Evolutionary conservation across 2,329 filamentous ascomycete species (phyloP).

Genomic region (Penicillium sp.): DNA sequence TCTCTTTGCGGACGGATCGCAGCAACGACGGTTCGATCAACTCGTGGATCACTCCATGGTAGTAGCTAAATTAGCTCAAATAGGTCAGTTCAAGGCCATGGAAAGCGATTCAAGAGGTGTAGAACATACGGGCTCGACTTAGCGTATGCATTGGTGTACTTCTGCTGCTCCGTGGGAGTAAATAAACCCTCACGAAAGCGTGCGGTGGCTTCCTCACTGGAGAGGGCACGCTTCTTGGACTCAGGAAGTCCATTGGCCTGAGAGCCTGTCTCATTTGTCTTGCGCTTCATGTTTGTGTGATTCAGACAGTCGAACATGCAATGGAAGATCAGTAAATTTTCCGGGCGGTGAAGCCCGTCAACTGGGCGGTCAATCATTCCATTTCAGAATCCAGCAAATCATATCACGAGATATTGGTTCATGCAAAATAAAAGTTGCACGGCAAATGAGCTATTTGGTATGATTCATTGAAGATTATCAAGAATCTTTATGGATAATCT

Average conservation of each 20-base stretch:
- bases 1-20: constrained; percentile 82
- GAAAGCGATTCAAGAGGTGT: not conserved
- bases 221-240: constrained; percentile 42
- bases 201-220: constrained; percentile 37
- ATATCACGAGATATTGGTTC: no score
- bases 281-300: constrained; percentile 44
- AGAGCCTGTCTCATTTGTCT: constrained; percentile 35
- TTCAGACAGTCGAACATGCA: not conserved
- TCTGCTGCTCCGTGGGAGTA: constrained; percentile 39
- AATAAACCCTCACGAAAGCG: constrained; percentile 48
- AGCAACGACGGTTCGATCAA: constrained; percentile 80
- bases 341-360: constrained; percentile 17
- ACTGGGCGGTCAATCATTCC: constrained; percentile 9
- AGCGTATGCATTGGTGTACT: constrained; percentile 45
- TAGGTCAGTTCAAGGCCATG: not conserved
- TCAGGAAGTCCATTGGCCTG: constrained; percentile 34
- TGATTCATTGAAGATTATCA: no score
- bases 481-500: no score
- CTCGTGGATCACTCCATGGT: constrained; percentile 83
- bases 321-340: constrained; percentile 1
- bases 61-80: constrained; percentile 59
- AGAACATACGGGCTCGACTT: constrained; percentile 43
- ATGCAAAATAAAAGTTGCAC: no score
- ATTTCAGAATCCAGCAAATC: no score
- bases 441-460: no score